phyloP scores from a whole-genome alignment of 1,139 yeast species.

The Taphrina flavorubra region DNA sequence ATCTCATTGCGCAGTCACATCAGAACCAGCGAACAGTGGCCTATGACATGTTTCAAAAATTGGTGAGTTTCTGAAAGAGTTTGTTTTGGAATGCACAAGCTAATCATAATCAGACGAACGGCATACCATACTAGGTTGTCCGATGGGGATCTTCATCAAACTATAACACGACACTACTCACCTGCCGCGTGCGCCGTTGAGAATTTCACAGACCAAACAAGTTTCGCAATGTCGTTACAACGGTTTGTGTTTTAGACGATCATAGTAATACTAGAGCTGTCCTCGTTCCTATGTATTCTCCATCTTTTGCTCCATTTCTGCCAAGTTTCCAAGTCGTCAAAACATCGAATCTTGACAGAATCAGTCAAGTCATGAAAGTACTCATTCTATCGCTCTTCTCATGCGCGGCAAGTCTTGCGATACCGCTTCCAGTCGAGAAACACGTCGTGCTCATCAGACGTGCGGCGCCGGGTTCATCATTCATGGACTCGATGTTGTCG shows the following conservation, averaged over 20 bases:
- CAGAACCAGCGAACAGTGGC: slow-evolving; percentile 92
- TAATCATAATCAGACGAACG: slow-evolving; percentile 23
- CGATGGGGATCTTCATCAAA: too few species aligned
- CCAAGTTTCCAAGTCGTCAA: too few species aligned
- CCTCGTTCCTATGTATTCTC: too few species aligned
- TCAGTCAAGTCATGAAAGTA: too few species aligned
- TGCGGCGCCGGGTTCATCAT: neutral
- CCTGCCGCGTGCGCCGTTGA: neutral
- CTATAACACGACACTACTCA: neutral
- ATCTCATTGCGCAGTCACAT: slow-evolving; percentile 76
- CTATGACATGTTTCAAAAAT: slow-evolving; percentile 94
- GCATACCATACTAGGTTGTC: slow-evolving; percentile 24
- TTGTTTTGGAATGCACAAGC: neutral
- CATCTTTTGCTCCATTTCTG: neutral
- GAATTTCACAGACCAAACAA: neutral
- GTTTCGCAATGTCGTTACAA: neutral
- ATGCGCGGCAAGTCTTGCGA: neutral
- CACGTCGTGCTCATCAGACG: slow-evolving; percentile 3
- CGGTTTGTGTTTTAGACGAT: neutral
- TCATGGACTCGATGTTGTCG: slow-evolving; percentile 8
- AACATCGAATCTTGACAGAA: too few species aligned
- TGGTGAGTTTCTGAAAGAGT: slow-evolving; percentile 48
- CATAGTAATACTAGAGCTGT: neutral
- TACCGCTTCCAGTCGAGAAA: neutral
- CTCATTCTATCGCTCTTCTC: neutral